Evolutionary conservation across 805 yeast genomes (phyloP).

Genomic region (Candida namnaoensis): DNA sequence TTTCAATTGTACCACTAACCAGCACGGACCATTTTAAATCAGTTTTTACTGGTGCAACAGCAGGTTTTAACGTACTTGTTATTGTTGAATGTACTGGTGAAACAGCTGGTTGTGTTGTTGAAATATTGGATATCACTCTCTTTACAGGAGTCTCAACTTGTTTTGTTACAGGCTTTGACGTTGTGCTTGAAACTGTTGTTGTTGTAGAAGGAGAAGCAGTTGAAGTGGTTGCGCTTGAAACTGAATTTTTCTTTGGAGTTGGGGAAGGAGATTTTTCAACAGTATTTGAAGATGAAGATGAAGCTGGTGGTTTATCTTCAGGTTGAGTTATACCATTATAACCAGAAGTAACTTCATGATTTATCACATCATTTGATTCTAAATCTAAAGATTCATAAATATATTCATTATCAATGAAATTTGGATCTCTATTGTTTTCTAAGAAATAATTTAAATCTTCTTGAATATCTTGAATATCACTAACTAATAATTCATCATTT

Average conservation of each 20-base stretch:
- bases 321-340: conserved; percentile 6
- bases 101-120: background rate
- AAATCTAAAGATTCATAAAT: conserved; percentile 81
- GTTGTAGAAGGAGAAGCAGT: too few species aligned
- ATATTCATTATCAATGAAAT: conserved; percentile 89
- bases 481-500: conserved; percentile 71
- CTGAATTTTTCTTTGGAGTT: conserved; percentile 1
- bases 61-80: conserved; percentile 33
- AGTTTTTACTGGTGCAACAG: conserved; percentile 41
- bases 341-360: conserved; percentile 36
- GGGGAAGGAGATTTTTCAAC: background rate
- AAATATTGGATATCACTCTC: too few species aligned
- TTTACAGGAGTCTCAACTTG: background rate
- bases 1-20: conserved; percentile 5
- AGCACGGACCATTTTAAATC: conserved; percentile 44
- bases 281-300: background rate
- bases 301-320: background rate
- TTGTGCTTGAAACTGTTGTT: too few species aligned
- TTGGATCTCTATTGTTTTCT: conserved; percentile 85
- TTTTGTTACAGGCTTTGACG: too few species aligned
- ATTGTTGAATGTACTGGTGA: conserved; percentile 4
- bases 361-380: conserved; percentile 43
- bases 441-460: conserved; percentile 91
- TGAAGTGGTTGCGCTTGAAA: background rate
- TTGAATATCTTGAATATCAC: conserved; percentile 62